These are phyloP conservation scores for Pyricularia grisea DNA, from an alignment of 2,329 filamentous ascomycete species.

Conservation along the genomic window DNA sequence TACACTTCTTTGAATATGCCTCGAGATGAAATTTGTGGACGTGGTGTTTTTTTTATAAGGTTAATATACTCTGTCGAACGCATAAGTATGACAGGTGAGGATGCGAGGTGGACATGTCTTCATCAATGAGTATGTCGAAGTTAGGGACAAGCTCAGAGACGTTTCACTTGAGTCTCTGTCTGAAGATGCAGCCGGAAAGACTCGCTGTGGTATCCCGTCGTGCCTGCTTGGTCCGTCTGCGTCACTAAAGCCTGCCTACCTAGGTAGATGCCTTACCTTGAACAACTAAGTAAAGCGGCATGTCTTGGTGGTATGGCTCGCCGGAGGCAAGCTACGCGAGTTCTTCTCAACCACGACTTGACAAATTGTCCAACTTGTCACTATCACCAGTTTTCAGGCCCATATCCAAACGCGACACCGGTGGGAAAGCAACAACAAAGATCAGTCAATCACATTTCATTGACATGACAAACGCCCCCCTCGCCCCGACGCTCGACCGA, in stretches of 20 bases:
- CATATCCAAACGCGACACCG: background rate
- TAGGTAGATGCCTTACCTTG: background rate
- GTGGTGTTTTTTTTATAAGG: too few species aligned
- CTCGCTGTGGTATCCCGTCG: background rate
- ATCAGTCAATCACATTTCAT: conserved; percentile 1
- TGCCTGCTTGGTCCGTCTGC: background rate
- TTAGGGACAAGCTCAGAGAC: too few species aligned
- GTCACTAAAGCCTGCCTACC: background rate
- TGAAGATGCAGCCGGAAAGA: background rate
- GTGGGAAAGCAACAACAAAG: background rate
- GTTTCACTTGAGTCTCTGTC: too few species aligned
- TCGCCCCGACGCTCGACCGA: background rate
- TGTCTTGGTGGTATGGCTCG: background rate
- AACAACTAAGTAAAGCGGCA: background rate
- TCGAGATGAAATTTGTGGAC: too few species aligned
- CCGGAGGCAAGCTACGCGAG: background rate
- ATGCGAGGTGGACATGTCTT: too few species aligned
- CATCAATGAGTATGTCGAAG: too few species aligned
- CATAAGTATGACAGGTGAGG: too few species aligned
- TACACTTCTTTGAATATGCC: too few species aligned
- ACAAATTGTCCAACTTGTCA: background rate
- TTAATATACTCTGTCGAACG: too few species aligned
- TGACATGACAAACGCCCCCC: background rate
- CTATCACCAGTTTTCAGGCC: background rate
- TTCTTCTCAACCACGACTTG: background rate